Evolutionary conservation across 352 stramenopile genomes (phyloP).

Genomic region (Phytophthora sp.): DNA sequence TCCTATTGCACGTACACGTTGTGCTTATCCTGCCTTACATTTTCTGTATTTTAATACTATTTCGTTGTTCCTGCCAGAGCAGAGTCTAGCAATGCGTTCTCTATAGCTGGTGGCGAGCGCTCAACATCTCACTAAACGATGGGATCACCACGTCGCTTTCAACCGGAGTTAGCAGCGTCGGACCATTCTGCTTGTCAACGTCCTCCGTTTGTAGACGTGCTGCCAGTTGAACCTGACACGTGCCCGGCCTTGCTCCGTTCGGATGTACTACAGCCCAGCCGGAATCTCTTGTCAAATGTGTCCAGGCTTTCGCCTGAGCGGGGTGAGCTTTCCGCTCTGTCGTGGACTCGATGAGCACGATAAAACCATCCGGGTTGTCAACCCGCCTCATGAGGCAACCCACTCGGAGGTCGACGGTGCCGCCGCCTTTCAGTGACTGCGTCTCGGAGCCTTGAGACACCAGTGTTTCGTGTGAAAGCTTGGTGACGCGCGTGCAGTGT

Average conservation of each 20-base stretch:
- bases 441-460: conserved; percentile 13
- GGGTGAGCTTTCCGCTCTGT: conserved; percentile 18
- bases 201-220: conserved; percentile 17
- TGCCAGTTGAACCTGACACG: conserved; percentile 17
- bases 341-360: conserved; percentile 22
- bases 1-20: no score
- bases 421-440: conserved; percentile 7
- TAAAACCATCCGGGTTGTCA: conserved; percentile 12
- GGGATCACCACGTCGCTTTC: conserved; percentile 27
- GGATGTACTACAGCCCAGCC: conserved; percentile 20
- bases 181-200: background rate
- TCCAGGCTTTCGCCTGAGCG: conserved; percentile 12
- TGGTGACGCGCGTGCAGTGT: background rate
- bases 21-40: no score
- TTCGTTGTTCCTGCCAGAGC: background rate
- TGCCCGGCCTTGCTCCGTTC: background rate
- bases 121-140: conserved; percentile 10
- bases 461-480: conserved; percentile 6
- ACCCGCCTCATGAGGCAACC: conserved; percentile 21
- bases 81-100: conserved; percentile 29
- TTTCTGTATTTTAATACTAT: background rate
- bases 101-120: conserved; percentile 21
- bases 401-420: conserved; percentile 9
- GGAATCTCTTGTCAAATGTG: conserved; percentile 24
- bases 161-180: conserved; percentile 19